A percentile compares a stretch with the other conserved stretches of the same genome.
Conservation (phyloP, 2,329 filamentous ascomycete species). For the Penicillium sp. region DNA sequence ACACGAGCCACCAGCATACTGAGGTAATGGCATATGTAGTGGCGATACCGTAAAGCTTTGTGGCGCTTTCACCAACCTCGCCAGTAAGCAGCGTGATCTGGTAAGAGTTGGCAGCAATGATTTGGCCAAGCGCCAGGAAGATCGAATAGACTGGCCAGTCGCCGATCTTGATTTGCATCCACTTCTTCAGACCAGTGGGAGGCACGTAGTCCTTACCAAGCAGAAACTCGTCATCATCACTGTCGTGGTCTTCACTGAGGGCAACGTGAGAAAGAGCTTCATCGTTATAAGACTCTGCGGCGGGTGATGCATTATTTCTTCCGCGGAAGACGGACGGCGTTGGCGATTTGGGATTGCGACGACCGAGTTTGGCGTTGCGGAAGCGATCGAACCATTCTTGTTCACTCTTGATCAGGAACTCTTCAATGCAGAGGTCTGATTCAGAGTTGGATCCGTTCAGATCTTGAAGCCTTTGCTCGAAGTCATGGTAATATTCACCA, state of each 20-base stretch:
- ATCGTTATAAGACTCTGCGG: constrained; percentile 46
- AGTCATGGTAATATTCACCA: constrained; percentile 63
- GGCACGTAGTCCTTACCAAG: constrained; percentile 62
- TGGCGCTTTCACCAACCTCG: constrained; percentile 63
- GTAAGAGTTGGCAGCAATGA: constrained; percentile 68
- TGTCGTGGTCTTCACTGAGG: constrained; percentile 41
- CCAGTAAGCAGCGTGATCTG: constrained; percentile 72
- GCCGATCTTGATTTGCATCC: constrained; percentile 60
- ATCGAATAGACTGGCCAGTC: constrained; percentile 70
- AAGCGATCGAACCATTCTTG: constrained; percentile 68
- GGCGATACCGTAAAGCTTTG: constrained; percentile 64
- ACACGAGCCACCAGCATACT: constrained; percentile 65
- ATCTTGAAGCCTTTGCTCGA: constrained; percentile 59
- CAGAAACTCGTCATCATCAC: constrained; percentile 57
- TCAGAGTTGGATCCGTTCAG: constrained; percentile 63
- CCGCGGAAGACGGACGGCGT: constrained; percentile 39
- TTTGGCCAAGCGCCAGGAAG: constrained; percentile 64
- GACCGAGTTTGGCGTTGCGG: constrained; percentile 62
- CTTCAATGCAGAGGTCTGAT: constrained; percentile 65
- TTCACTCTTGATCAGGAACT: constrained; percentile 67
- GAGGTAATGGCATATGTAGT: constrained; percentile 63
- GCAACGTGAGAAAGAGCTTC: constrained; percentile 34
- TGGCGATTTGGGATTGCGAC: constrained; percentile 43
- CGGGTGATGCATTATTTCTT: constrained; percentile 41
- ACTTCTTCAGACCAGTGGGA: constrained; percentile 60